phyloP scores from a whole-genome alignment of 73 alveolate genomes.

The Paramecium tetraurelia region DNA sequence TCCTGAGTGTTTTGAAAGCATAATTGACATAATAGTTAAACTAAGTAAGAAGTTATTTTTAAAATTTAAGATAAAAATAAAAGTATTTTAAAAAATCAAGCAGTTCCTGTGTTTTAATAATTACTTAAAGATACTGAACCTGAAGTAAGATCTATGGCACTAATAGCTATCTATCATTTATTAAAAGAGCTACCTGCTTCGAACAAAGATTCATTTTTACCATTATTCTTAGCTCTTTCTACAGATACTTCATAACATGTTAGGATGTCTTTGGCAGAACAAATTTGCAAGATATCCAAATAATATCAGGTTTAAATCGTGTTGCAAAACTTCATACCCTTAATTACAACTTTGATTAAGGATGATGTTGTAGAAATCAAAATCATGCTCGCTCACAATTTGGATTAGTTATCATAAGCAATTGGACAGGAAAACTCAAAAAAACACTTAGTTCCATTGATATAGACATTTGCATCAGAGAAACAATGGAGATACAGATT shows the following conservation, averaged over 20 bases:
- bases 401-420: background rate
- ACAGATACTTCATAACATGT: slow-evolving; percentile 56
- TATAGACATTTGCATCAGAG: slow-evolving; percentile 38
- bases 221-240: background rate
- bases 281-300: slow-evolving; percentile 46
- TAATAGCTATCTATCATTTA: slow-evolving; percentile 32
- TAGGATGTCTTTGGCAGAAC: slow-evolving; percentile 54
- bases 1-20: slow-evolving; percentile 47
- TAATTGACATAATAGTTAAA: slow-evolving; percentile 24
- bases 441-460: slow-evolving; percentile 53
- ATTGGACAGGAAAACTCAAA: slow-evolving; percentile 52
- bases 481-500: slow-evolving; percentile 63
- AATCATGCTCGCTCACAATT: slow-evolving; percentile 44
- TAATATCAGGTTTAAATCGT: slow-evolving; percentile 1
- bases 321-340: slow-evolving; percentile 16
- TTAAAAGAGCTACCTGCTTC: slow-evolving; percentile 20
- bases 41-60: background rate
- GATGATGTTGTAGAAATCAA: slow-evolving; percentile 55
- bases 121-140: slow-evolving; percentile 59
- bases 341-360: slow-evolving; percentile 23
- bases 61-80: slow-evolving; percentile 24
- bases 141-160: slow-evolving; percentile 58
- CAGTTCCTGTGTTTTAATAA: slow-evolving; percentile 40
- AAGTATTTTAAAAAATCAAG: slow-evolving; percentile 32
- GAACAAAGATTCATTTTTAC: slow-evolving; percentile 1